Evolutionary conservation across 2,329 filamentous ascomycete species (phyloP).

Genomic region (Sporothrix sp.): DNA sequence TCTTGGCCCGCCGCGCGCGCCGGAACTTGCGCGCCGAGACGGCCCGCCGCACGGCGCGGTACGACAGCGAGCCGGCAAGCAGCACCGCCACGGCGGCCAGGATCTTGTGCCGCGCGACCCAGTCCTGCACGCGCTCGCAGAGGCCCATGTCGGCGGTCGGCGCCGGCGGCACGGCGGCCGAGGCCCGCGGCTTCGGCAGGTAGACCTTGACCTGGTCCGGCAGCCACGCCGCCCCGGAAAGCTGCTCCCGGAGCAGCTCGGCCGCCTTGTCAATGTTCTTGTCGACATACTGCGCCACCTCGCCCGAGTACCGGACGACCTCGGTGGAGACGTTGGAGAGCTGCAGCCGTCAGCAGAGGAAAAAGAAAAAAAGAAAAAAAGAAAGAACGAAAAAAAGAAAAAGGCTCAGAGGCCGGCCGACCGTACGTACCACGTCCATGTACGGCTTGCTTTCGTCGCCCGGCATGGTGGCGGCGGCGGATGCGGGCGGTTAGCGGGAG

Average conservation of each 20-base stretch:
- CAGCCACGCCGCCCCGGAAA: slow-evolving; percentile 61
- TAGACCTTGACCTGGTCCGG: slow-evolving; percentile 56
- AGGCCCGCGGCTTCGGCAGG: slow-evolving; percentile 39
- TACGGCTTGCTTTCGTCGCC: slow-evolving; percentile 19
- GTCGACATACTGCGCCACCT: slow-evolving; percentile 73
- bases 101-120: slow-evolving; percentile 64
- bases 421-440: slow-evolving; percentile 17
- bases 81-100: slow-evolving; percentile 62
- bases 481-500: not conserved
- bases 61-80: slow-evolving; percentile 56
- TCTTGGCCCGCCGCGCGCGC: slow-evolving; percentile 66
- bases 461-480: slow-evolving; percentile 14
- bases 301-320: slow-evolving; percentile 58
- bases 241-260: slow-evolving; percentile 55
- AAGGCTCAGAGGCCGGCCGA: no score
- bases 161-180: slow-evolving; percentile 26
- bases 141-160: slow-evolving; percentile 22
- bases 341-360: slow-evolving; percentile 24
- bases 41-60: slow-evolving; percentile 39
- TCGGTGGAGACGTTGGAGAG: slow-evolving; percentile 49
- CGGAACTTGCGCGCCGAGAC: slow-evolving; percentile 57
- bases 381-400: no score
- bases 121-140: slow-evolving; percentile 53
- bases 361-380: not conserved
- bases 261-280: slow-evolving; percentile 65